phyloP scores from a whole-genome alignment of 1,284 basidiomycete species.

The Puccinia polysora region DNA sequence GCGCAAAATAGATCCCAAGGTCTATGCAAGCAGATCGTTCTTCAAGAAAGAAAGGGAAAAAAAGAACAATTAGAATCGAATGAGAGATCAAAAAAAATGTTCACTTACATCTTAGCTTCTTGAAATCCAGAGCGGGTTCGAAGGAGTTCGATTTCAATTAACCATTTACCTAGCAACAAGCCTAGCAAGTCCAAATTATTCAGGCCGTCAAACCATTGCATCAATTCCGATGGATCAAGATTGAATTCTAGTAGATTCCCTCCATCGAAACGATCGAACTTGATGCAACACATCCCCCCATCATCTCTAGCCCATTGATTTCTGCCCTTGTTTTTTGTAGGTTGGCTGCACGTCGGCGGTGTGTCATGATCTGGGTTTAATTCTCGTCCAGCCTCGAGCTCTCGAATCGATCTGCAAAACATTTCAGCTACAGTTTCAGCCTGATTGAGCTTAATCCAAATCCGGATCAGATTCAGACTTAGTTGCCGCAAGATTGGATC shows the following conservation, averaged over 20 bases:
- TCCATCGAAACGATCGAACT: background rate
- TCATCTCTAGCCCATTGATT: slow-evolving; percentile 22
- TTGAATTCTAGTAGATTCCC: background rate
- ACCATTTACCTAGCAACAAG: slow-evolving; percentile 6
- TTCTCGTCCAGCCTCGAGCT: slow-evolving; percentile 27
- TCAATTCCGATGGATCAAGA: slow-evolving; percentile 9
- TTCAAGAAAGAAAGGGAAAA: background rate
- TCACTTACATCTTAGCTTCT: slow-evolving; percentile 38
- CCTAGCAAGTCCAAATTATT: slow-evolving; percentile 8
- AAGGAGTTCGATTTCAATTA: slow-evolving; percentile 22
- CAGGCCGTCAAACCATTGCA: slow-evolving; percentile 15
- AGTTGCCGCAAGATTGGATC: background rate
- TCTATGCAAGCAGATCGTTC: no score
- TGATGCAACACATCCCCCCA: slow-evolving; percentile 20
- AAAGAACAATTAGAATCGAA: background rate
- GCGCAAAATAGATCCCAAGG: no score
- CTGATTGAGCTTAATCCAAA: slow-evolving; percentile 21
- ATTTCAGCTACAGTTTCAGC: slow-evolving; percentile 2
- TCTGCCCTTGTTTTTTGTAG: background rate
- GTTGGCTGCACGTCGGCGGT: background rate
- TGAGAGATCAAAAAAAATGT: background rate
- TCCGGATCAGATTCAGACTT: background rate
- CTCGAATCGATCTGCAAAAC: slow-evolving; percentile 12
- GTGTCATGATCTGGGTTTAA: background rate
- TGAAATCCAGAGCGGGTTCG: slow-evolving; percentile 6